Evolutionary conservation across 371 early-diverging fungal species (phyloP), one percentile per base, ranked within the genome.

Genomic region (Saksenaea vasiformis): DNA sequence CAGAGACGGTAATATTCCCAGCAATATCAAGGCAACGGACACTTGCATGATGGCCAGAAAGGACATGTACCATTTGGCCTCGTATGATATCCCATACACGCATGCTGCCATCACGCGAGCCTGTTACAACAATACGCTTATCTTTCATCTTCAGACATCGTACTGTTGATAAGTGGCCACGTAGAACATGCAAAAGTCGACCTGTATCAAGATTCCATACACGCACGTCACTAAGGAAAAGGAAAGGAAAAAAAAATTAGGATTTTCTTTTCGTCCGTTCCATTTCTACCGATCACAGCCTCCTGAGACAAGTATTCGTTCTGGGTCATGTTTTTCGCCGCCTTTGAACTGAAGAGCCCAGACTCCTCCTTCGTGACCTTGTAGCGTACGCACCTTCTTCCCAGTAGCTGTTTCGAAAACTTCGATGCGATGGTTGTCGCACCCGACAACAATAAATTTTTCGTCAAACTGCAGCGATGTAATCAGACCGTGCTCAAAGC

Each of bases 311-410:
- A 93, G 73, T 82, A 90, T 70, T 68, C 89, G 76, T 56, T 90
- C 86, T 37, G 91, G 90, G 36, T 82, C 87, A 72, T 69, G 62
- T 60, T 71, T 63, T 66, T 66, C 85, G 31, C 82, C 81, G 36
- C 85, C 89, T 53, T 89, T 87, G 67, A 85, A 93, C 69, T 93
- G 91, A 51, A 97, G 82, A 14, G 95, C 92, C 98, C 98, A 97
- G 1, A 97, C 95, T 41, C 98, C 96, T n/a, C 96, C 96, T 56
- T 87, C 87, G 76, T 97, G 98, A 1, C 96, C 96, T 44, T 82
- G 82, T n/a, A 96, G 77, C 19, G 87, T 85, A 63, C 88, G 80
- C 34, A 87, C 68, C 35, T 88, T 74, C n/a, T 79, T 73, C 0
- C 93, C 93, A 19, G 88, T 85, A 5, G 74, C 75, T 17, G 89